These are phyloP conservation scores for Epichloe sp. DNA, from an alignment of 2,329 filamentous ascomycete species.

Conservation along the genomic window DNA sequence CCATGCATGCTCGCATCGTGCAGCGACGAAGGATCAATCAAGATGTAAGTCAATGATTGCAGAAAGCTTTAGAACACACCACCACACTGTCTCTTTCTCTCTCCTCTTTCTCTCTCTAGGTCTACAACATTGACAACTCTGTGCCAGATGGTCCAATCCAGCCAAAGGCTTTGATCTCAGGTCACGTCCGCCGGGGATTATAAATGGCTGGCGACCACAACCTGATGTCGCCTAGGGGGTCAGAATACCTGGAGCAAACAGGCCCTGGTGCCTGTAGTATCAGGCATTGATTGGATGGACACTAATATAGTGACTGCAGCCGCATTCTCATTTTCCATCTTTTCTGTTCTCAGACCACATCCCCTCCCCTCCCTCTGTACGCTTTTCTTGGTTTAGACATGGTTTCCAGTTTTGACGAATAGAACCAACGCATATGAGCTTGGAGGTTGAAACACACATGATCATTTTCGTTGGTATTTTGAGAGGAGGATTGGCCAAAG, in stretches of 20 bases:
- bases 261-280: neutral
- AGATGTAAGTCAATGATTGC: conserved; percentile 52
- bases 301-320: neutral
- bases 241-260: neutral
- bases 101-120: neutral
- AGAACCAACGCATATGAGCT: neutral
- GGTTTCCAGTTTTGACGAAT: neutral
- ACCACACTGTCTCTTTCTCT: neutral
- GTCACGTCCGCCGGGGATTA: conserved; percentile 4
- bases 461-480: neutral
- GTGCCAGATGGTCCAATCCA: conserved; percentile 10
- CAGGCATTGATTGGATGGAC: neutral
- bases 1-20: conserved; percentile 79
- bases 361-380: neutral
- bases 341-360: neutral
- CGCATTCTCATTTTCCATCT: neutral
- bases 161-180: conserved; percentile 10
- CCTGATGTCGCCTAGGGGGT: conserved; percentile 6
- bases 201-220: conserved; percentile 11
- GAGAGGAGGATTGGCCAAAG: neutral
- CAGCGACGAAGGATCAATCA: conserved; percentile 73
- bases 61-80: neutral
- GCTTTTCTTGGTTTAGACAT: conserved; percentile 4
- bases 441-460: neutral
- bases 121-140: neutral